Evolutionary conservation across 1,139 yeast genomes (phyloP).

Genomic region (Saccharomyces hybrid): DNA sequence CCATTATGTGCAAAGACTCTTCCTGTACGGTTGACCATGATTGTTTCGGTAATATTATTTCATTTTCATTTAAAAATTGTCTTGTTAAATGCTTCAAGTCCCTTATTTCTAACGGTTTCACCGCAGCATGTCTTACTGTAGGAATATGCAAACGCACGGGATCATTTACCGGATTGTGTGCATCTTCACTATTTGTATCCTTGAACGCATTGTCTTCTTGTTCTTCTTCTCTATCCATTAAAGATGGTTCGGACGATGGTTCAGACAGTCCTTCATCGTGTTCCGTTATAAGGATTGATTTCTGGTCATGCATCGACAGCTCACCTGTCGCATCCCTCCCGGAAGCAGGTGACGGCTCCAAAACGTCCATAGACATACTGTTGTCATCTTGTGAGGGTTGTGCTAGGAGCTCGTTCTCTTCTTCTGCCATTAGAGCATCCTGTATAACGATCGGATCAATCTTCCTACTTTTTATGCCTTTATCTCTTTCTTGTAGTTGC

Average conservation of each 20-base stretch:
- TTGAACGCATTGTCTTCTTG: neutral
- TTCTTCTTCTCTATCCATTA: neutral
- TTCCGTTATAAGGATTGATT: neutral
- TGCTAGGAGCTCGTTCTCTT: neutral
- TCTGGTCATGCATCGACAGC: neutral
- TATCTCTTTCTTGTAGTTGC: slow-evolving; percentile 6
- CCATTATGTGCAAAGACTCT: slow-evolving; percentile 7
- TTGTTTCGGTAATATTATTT: slow-evolving; percentile 6
- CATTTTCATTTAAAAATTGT: slow-evolving; percentile 4
- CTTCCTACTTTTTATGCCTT: slow-evolving; percentile 11
- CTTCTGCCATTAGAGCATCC: slow-evolving; percentile 1
- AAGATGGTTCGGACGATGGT: neutral
- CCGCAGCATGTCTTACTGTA: neutral
- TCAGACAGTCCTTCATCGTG: neutral
- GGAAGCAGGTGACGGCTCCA: neutral
- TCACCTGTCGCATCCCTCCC: neutral
- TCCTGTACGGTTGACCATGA: slow-evolving; percentile 11
- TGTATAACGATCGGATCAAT: slow-evolving; percentile 10
- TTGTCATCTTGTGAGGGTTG: neutral
- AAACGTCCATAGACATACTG: neutral
- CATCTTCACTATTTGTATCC: neutral
- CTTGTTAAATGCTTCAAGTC: neutral
- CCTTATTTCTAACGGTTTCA: neutral
- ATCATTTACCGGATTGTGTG: neutral
- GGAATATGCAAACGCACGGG: neutral